Evolutionary conservation across 495 filamentous ascomycete genomes (phyloP).

Genomic region (Neurospora tetrasperma): DNA sequence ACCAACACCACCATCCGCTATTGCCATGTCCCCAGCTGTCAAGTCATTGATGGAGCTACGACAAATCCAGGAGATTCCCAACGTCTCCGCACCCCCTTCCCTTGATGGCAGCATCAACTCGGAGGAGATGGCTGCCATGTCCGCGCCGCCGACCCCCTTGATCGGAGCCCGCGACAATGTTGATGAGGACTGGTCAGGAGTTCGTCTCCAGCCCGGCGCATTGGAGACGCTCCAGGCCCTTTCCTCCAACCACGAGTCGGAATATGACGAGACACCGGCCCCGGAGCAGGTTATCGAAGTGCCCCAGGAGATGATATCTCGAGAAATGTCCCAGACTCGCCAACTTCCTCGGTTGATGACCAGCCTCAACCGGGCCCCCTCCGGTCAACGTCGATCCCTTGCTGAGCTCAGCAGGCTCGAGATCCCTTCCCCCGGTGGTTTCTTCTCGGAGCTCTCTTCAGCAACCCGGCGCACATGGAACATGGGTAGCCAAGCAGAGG

Average conservation of each 20-base stretch:
- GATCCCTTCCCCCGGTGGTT: constrained; percentile 82
- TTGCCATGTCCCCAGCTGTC: constrained; percentile 65
- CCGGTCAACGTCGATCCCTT: constrained; percentile 32
- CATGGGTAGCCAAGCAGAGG: constrained; percentile 33
- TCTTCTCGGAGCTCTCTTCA: constrained; percentile 73
- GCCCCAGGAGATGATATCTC: constrained; percentile 29
- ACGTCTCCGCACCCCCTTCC: constrained; percentile 70
- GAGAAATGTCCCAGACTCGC: constrained; percentile 22
- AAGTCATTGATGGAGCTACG: constrained; percentile 52
- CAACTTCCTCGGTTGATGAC: constrained; percentile 31
- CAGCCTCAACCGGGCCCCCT: constrained; percentile 18
- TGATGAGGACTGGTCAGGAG: constrained; percentile 45
- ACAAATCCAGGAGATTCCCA: constrained; percentile 49
- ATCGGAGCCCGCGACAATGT: constrained; percentile 45
- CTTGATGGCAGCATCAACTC: constrained; percentile 81
- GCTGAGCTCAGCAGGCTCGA: constrained; percentile 56
- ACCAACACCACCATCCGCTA: constrained; percentile 64
- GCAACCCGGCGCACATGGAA: constrained; percentile 71
- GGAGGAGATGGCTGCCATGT: constrained; percentile 69
- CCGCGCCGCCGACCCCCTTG: constrained; percentile 71
- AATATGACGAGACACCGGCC: constrained; percentile 32
- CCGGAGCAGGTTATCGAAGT: constrained; percentile 44
- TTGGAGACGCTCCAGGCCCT: constrained; percentile 68
- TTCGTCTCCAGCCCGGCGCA: constrained; percentile 70
- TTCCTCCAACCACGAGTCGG: constrained; percentile 41